Conservation (phyloP, 1,284 basidiomycete genomes). For the Clitocybe nebularis region DNA sequence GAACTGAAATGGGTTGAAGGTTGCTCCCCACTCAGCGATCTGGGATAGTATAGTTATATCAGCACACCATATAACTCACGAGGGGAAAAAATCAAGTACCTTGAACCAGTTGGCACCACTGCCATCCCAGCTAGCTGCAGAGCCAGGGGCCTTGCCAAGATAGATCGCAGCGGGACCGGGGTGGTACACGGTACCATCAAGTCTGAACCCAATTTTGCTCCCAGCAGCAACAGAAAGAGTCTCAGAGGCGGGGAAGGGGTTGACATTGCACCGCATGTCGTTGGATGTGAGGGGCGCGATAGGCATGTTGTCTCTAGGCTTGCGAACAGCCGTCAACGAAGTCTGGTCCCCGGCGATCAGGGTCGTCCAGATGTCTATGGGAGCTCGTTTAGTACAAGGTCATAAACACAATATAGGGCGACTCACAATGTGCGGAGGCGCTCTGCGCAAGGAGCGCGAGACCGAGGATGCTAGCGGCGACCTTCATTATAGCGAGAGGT, state of each 20-base stretch:
- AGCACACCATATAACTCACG: background rate
- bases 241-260: conserved; percentile 27
- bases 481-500: conserved; percentile 22
- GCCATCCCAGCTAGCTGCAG: conserved; percentile 34
- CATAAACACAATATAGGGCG: background rate
- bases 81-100: too few relatives aligned
- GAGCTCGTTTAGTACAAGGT: conserved; percentile 1
- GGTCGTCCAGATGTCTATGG: conserved; percentile 35
- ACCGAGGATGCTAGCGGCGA: conserved; percentile 20
- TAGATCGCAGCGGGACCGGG: conserved; percentile 39
- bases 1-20: conserved; percentile 35
- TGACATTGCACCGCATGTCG: conserved; percentile 36
- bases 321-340: conserved; percentile 17
- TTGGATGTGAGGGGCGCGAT: conserved; percentile 32
- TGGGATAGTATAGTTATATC: conserved; percentile 4
- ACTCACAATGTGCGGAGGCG: conserved; percentile 34
- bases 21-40: conserved; percentile 35
- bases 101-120: conserved; percentile 45
- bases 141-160: conserved; percentile 17
- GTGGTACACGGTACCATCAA: conserved; percentile 39
- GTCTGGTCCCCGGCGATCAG: conserved; percentile 28
- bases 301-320: conserved; percentile 35
- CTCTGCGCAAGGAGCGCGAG: conserved; percentile 24
- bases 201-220: conserved; percentile 33
- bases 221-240: conserved; percentile 37